Evolutionary conservation across 305 asterid species (phyloP).

Genomic region (Ajuga reptans): DNA sequence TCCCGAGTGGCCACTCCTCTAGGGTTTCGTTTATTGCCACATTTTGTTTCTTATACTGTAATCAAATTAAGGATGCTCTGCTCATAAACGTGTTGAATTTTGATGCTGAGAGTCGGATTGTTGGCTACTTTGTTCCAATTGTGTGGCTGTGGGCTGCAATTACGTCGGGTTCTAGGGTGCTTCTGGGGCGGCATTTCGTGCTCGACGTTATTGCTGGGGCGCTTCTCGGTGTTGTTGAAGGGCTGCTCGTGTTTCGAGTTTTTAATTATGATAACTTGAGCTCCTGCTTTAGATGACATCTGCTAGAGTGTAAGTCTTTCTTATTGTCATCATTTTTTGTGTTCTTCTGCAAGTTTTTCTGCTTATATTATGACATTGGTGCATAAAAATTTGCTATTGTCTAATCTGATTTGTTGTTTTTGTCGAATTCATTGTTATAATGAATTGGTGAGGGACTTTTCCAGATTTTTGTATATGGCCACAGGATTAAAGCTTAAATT

Average conservation of each 20-base stretch:
- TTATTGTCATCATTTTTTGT: not conserved
- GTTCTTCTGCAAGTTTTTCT: not conserved
- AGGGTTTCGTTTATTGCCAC: conserved; percentile 61
- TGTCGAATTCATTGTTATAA: not conserved
- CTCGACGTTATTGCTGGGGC: conserved; percentile 68
- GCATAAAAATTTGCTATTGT: not conserved
- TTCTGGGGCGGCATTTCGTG: conserved; percentile 82
- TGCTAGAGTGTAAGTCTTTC: conserved; percentile 34
- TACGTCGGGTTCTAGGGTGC: conserved; percentile 66
- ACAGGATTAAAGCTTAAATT: not conserved
- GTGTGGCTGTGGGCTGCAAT: conserved; percentile 58
- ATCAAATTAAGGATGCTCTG: conserved; percentile 23
- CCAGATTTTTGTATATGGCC: not conserved
- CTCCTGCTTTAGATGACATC: conserved; percentile 33
- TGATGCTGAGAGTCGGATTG: conserved; percentile 24
- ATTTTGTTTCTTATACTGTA: conserved; percentile 28
- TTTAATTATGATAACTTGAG: conserved; percentile 41
- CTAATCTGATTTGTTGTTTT: not conserved
- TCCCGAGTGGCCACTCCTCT: conserved; percentile 88
- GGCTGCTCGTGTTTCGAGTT: conserved; percentile 42
- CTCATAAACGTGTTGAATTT: conserved; percentile 4
- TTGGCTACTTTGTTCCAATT: conserved; percentile 28
- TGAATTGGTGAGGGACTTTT: not conserved
- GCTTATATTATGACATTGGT: not conserved
- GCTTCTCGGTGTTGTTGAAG: conserved; percentile 55